These are phyloP conservation scores for Solanum lycopersicoides DNA, from an alignment of 257 asterid species.

Conservation along the genomic window DNA sequence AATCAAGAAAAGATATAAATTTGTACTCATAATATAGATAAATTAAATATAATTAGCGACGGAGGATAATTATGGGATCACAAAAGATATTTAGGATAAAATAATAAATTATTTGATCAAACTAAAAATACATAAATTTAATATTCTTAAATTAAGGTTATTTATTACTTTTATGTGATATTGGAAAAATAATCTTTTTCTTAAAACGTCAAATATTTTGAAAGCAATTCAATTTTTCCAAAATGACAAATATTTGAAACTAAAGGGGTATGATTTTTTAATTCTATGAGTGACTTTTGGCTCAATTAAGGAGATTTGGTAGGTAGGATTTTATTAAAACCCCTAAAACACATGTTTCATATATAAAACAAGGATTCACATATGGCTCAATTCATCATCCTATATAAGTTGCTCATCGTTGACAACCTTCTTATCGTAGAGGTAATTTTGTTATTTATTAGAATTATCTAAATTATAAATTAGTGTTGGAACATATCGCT, in stretches of 20 bases:
- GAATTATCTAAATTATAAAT: no score
- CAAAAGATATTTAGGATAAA: not conserved
- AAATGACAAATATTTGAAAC: not conserved
- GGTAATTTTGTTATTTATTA: no score
- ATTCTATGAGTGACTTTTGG: not conserved
- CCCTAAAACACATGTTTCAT: not conserved
- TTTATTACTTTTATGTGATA: not conserved
- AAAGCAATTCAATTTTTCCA: not conserved
- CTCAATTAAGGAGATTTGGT: not conserved
- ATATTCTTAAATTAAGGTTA: not conserved
- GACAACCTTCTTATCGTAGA: no score
- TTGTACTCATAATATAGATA: not conserved
- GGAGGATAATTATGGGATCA: not conserved
- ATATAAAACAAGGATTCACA: not conserved
- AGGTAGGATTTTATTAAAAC: conserved; percentile 5
- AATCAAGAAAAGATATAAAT: not conserved
- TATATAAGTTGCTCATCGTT: not conserved
- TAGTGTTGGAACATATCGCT: no score
- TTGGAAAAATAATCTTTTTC: not conserved
- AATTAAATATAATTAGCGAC: not conserved
- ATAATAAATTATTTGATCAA: not conserved
- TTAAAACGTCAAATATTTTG: not conserved
- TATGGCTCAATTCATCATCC: not conserved
- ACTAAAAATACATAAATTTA: not conserved
- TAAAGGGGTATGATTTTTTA: not conserved